Evolutionary conservation across 371 early-diverging fungal genomes (phyloP), one percentile per base, ranked within the genome.

Genomic region (Saksenaea oblongispora): DNA sequence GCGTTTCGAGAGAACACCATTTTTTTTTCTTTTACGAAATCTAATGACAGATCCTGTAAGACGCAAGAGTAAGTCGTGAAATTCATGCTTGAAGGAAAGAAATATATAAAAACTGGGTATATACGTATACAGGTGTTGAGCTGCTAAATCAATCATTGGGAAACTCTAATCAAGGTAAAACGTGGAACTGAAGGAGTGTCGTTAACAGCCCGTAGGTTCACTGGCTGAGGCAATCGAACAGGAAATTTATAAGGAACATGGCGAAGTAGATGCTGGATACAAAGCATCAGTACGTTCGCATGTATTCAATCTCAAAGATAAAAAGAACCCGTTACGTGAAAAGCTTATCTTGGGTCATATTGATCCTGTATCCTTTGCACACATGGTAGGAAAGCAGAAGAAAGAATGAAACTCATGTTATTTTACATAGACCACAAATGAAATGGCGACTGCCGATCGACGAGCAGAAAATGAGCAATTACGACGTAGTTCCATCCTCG

Each of bases 401-500:
- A n/a, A 17, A 5, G 18, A n/a, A 5, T 13, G 18, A 14, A 1
- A 41, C 14, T 17, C 42, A 17, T 5, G 42, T 14, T 41, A 1
- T 7, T 41, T 41, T 8, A 17, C 18, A 14, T 41, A 41, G 42
- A 41, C 14, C 22, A 24, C 63, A 13, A 41, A 37, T 34, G 66
- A 62, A 37, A 72, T 72, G 72, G 72, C 72, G 4, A 34, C 62
- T 2, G 61, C 64, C 8, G 72, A 72, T 13, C 54, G 65, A 5
- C 62, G 66, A 9, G 39, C 36, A 2, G 37, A 36, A 8, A 51
- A 66, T 24, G 69, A 72, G n/a, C 62, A 53, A 10, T 26, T 72
- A 31, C 56, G 72, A 54, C 58, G 72, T 34, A 37, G 54, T 17
- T 72, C 72, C 18, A 58, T 72, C 13, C 26, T 56, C 3, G 72